These are phyloP conservation scores for Phycomyces nitens DNA, from an alignment of 192 early-diverging fungal genomes.

Conservation along the genomic window DNA sequence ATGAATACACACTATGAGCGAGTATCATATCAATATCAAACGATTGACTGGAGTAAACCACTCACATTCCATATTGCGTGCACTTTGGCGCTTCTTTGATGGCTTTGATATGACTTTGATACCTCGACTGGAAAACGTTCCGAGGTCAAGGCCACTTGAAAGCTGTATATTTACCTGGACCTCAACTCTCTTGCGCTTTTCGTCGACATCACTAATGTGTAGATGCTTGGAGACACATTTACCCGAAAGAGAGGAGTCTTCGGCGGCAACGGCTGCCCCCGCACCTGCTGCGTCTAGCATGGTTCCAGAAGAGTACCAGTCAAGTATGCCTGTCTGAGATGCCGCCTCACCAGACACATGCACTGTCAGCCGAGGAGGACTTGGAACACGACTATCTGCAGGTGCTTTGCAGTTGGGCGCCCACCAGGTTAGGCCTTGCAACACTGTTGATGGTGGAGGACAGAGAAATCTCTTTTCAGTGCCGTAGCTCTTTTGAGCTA, in stretches of 20 bases:
- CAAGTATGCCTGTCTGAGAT: slow-evolving; percentile 49
- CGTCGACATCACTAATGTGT: slow-evolving; percentile 81
- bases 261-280: slow-evolving; percentile 5
- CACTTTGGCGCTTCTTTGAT: slow-evolving; percentile 83
- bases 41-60: not conserved
- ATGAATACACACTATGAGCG: slow-evolving; percentile 64
- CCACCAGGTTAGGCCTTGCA: slow-evolving; percentile 71
- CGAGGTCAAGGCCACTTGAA: slow-evolving; percentile 55
- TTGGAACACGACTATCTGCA: not conserved
- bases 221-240: slow-evolving; percentile 81
- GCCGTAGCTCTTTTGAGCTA: slow-evolving; percentile 91
- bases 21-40: slow-evolving; percentile 1
- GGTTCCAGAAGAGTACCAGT: slow-evolving; percentile 47
- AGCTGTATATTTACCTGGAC: slow-evolving; percentile 70
- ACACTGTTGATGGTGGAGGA: slow-evolving; percentile 76
- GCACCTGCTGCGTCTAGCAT: slow-evolving; percentile 38
- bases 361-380: slow-evolving; percentile 48
- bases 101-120: slow-evolving; percentile 93
- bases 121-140: slow-evolving; percentile 69
- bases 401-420: slow-evolving; percentile 16
- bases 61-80: slow-evolving; percentile 68
- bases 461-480: slow-evolving; percentile 87
- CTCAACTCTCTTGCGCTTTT: slow-evolving; percentile 73
- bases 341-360: slow-evolving; percentile 56
- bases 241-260: slow-evolving; percentile 45